Conservation (phyloP, 768 basidiomycete species). For the Rhizopogon vulgaris region DNA sequence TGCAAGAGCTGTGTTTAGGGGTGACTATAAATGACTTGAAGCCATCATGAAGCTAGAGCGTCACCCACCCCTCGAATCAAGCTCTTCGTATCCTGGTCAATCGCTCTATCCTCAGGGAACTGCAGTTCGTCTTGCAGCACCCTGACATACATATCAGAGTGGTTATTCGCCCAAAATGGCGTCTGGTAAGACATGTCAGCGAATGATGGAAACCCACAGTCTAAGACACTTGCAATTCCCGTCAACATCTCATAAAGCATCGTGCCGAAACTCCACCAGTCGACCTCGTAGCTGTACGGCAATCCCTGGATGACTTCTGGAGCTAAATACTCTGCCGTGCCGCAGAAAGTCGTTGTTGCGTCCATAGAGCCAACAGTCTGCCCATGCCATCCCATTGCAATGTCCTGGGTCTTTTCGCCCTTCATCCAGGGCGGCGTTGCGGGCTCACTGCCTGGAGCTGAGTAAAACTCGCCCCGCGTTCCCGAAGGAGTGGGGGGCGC, state of each 20-base stretch:
- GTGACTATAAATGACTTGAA: conserved; percentile 7
- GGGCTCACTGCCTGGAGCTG: conserved; percentile 34
- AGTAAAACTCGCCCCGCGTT: conserved; percentile 47
- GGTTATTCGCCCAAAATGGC: conserved; percentile 89
- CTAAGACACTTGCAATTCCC: conserved; percentile 67
- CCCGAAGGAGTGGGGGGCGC: conserved; percentile 56
- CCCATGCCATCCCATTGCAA: conserved; percentile 52
- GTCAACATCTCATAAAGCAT: conserved; percentile 98
- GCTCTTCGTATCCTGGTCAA: conserved; percentile 93
- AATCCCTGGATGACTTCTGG: conserved; percentile 94
- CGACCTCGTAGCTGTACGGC: conserved; percentile 89
- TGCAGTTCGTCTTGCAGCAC: conserved; percentile 86
- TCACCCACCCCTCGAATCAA: conserved; percentile 84
- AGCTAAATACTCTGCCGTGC: conserved; percentile 94
- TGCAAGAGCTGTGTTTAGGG: conserved; percentile 65
- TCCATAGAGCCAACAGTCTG: conserved; percentile 46
- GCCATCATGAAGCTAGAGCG: background rate
- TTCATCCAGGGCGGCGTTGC: conserved; percentile 78
- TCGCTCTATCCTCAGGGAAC: conserved; percentile 86
- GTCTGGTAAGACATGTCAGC: conserved; percentile 45
- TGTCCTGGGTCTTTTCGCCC: conserved; percentile 47
- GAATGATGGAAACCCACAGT: conserved; percentile 8
- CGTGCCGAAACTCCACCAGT: conserved; percentile 98
- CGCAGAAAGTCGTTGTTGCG: conserved; percentile 83
- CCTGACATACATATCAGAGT: conserved; percentile 91